Evolutionary conservation across 2,329 filamentous ascomycete species (phyloP), one percentile per base, ranked within the genome.

Genomic region (Botrytis byssoidea): DNA sequence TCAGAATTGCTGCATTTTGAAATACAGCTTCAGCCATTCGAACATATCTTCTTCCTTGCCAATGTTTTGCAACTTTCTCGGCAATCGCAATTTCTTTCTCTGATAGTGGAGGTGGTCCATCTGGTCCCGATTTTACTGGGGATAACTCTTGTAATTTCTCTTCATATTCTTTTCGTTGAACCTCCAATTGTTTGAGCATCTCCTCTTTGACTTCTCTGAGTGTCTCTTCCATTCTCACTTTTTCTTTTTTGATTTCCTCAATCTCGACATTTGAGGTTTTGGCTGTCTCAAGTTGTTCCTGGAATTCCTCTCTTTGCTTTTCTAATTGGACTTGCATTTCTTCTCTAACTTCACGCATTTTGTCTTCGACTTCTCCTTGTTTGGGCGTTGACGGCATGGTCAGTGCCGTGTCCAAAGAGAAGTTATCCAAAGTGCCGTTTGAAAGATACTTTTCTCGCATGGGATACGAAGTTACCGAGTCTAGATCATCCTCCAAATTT

Each of bases 361-460:
- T 89, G 40, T 95, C 92, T 66, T 95, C 94, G 0, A 90, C 88
- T 73, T 95, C 93, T 37, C 88, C 89, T 74, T 92, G 90, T 75
- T 90, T 93, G 3, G 96, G 96, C 0, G 95, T 98, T 0, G 94
- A 97, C 2, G 96, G 96, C 87, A 98, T 94, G 0, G 96, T 99
- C 69, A 99, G 86, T 20, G 91, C 92, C 1, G 96, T 99, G 81
- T 99, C 96, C 25, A 99, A 86, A 2, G 95, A 98, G 79, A 98
- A 96, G 81, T 97, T 98, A 83, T 99, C 96, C 71, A 98, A 87
- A 0, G 95, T 98, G 2, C 95, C 95, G 72, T 92, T 96, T 4
- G 95, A 98, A 85, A 97, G 89, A 82, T 98, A 98, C 80, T 98
- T 98, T 79, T 99, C 96, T 70, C 96, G 88, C 44, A 95, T 86